Evolutionary conservation across 75 land plant species (phyloP).

Genomic region (Picea sitchensis): DNA sequence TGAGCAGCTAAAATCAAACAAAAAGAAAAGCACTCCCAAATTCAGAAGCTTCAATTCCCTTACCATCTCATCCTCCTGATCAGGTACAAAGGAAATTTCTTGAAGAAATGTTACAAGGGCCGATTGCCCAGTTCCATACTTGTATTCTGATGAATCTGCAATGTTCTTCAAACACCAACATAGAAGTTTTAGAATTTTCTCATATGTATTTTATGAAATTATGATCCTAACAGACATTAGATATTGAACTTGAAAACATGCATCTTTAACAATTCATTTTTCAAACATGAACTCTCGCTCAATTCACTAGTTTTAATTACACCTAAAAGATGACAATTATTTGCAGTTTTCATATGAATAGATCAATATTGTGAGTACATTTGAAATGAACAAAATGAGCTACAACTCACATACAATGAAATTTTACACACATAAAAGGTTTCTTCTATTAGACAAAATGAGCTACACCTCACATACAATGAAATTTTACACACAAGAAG

Average conservation of each 20-base stretch:
- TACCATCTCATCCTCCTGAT: background rate
- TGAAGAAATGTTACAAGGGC: slow-evolving; percentile 10
- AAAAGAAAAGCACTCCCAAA: background rate
- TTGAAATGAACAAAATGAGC: too few species aligned
- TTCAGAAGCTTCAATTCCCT: background rate
- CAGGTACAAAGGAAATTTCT: slow-evolving; percentile 1
- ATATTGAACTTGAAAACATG: too few species aligned
- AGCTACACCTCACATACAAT: too few species aligned
- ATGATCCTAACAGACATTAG: background rate
- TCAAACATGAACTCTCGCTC: background rate
- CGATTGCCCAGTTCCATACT: slow-evolving; percentile 7
- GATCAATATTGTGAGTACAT: too few species aligned
- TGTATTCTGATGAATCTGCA: slow-evolving; percentile 8
- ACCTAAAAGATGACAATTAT: background rate
- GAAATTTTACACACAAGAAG: too few species aligned
- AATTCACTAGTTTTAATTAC: background rate
- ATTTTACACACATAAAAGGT: too few species aligned
- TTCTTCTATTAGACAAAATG: too few species aligned
- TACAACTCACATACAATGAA: too few species aligned
- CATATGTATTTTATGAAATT: background rate
- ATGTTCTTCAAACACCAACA: slow-evolving; percentile 5
- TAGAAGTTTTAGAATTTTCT: background rate
- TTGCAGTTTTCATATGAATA: background rate
- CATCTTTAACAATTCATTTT: too few species aligned
- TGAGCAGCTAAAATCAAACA: background rate